Conservation (phyloP, 768 basidiomycete species). For the Lactifluus subvellereus region DNA sequence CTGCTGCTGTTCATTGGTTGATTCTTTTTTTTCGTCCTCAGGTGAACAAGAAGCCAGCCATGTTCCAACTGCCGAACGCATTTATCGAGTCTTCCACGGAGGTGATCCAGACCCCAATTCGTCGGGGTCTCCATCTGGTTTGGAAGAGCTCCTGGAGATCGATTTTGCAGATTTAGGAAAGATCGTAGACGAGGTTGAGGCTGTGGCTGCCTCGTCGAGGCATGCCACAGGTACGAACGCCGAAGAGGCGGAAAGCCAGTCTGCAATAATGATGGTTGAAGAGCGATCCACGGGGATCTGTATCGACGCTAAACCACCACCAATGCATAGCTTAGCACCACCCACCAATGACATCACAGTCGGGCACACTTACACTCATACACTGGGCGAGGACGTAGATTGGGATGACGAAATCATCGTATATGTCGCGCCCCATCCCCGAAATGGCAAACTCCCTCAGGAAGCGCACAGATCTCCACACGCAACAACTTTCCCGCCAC, state of each 20-base stretch:
- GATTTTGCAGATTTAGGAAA: constrained; percentile 59
- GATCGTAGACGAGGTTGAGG: constrained; percentile 39
- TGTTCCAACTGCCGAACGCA: constrained; percentile 65
- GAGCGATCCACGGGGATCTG: constrained; percentile 38
- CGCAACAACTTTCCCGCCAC: background rate
- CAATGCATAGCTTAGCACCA: background rate
- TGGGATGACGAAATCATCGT: constrained; percentile 66
- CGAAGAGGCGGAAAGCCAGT: background rate
- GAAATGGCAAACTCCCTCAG: constrained; percentile 32
- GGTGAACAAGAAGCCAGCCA: constrained; percentile 48
- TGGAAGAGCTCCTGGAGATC: constrained; percentile 34
- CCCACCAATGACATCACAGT: background rate
- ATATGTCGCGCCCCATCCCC: constrained; percentile 71
- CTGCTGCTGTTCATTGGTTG: background rate
- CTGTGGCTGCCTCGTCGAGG: constrained; percentile 22
- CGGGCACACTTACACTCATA: constrained; percentile 16
- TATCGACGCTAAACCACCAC: constrained; percentile 29
- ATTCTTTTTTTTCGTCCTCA: constrained; percentile 24
- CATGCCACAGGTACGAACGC: background rate
- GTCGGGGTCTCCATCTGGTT: constrained; percentile 17
- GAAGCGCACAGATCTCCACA: background rate
- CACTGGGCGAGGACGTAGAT: constrained; percentile 12
- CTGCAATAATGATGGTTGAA: constrained; percentile 26
- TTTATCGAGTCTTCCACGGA: constrained; percentile 57
- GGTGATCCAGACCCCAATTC: constrained; percentile 5